Percentiles rank a stretch among this genome's conserved stretches.
phyloP scores from a whole-genome alignment of 2,329 filamentous ascomycete genomes.

The Ophiocordyceps polyrhachis-furcata region DNA sequence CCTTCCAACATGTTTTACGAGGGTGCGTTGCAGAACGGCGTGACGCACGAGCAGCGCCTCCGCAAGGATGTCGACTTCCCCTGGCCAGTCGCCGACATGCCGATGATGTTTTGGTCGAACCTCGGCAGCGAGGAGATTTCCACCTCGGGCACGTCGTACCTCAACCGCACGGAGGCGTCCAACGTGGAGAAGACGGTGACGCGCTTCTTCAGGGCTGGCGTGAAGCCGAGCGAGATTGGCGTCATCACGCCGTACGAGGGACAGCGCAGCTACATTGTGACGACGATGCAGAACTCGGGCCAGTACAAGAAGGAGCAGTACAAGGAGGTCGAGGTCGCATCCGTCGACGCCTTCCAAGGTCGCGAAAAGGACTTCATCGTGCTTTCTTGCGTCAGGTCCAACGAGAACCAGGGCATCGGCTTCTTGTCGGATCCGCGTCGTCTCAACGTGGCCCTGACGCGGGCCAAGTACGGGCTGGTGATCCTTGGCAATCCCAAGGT shows the following conservation, averaged over 20 bases:
- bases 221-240: slow-evolving; percentile 84
- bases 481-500: slow-evolving; percentile 97
- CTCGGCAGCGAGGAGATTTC: slow-evolving; percentile 96
- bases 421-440: slow-evolving; percentile 95
- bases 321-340: slow-evolving; percentile 96
- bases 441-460: slow-evolving; percentile 90
- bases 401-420: slow-evolving; percentile 96
- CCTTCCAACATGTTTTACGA: slow-evolving; percentile 99
- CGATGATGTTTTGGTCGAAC: slow-evolving; percentile 99
- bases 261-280: slow-evolving; percentile 94
- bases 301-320: slow-evolving; percentile 97
- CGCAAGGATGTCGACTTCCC: slow-evolving; percentile 93
- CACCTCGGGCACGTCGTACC: slow-evolving; percentile 89
- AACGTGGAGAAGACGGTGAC: slow-evolving; percentile 99
- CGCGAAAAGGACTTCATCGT: slow-evolving; percentile 99
- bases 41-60: slow-evolving; percentile 74
- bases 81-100: slow-evolving; percentile 83
- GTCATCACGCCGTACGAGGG: slow-evolving; percentile 98
- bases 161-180: slow-evolving; percentile 90
- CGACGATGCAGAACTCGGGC: slow-evolving; percentile 96
- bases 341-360: slow-evolving; percentile 95
- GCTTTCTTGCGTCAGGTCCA: slow-evolving; percentile 90
- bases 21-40: slow-evolving; percentile 87
- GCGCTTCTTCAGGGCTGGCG: slow-evolving; percentile 95
- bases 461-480: slow-evolving; percentile 90